Evolutionary conservation across 108 stramenopile genomes (phyloP).

Genomic region (Cyclotella choctawhatcheeana): DNA sequence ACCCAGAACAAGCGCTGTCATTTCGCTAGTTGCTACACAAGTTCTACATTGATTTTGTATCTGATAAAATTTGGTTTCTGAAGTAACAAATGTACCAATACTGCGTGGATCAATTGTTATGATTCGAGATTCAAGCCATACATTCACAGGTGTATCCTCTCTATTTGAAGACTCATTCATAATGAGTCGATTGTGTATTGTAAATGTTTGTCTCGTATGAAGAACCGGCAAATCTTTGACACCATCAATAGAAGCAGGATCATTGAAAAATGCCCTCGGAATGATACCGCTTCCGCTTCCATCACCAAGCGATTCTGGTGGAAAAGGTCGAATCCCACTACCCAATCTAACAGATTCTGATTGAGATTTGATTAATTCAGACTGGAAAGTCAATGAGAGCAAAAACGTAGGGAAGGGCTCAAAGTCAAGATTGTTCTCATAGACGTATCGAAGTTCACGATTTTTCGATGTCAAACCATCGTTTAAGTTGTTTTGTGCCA

Average conservation of each 20-base stretch:
- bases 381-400: conserved; percentile 60
- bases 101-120: conserved; percentile 64
- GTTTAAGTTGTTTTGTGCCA: background rate
- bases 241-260: conserved; percentile 16
- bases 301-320: conserved; percentile 56
- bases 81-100: conserved; percentile 80
- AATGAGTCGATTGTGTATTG: conserved; percentile 42
- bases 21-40: conserved; percentile 59
- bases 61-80: conserved; percentile 47
- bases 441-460: conserved; percentile 62
- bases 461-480: too few species aligned
- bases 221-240: conserved; percentile 56
- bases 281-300: conserved; percentile 43
- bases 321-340: conserved; percentile 67
- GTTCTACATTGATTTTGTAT: background rate
- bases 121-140: conserved; percentile 27
- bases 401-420: conserved; percentile 67
- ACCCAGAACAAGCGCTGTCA: conserved; percentile 68
- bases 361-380: conserved; percentile 16
- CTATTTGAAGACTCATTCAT: background rate
- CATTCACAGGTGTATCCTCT: conserved; percentile 20
- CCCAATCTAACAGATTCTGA: background rate
- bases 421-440: conserved; percentile 69
- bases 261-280: conserved; percentile 34
- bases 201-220: conserved; percentile 74